Base-by-base conservation (phyloP, 495 filamentous ascomycete species). In the Tuber borchii region DNA sequence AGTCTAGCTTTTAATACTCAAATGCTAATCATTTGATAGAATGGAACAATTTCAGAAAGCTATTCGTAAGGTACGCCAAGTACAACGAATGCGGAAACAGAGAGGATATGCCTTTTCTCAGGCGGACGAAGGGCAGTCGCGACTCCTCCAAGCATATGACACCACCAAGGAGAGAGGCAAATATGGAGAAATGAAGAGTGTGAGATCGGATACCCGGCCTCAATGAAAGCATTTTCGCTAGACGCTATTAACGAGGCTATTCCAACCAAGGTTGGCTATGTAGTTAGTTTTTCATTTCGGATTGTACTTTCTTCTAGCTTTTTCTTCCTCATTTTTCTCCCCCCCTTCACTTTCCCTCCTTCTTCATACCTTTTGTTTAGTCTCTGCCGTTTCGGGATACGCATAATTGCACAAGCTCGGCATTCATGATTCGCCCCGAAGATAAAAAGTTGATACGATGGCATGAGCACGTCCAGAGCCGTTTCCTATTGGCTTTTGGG, bases 21-120 rank as follows among this genome's bases (percentile, higher is more conserved):
- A 14, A n/a, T 73, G 2, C 61, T 74, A 6, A 71, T 16, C 31
- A 31, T 81, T 83, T 69, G 51, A 81, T 76, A 93, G 91, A 56
- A 99, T 99, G 95, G 95, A 99, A 84, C 95, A 99, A 85, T 99
- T 99, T 89, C 95, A 99, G 85, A 99, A 99, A 85, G 95, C 95
- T 40, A 97, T 99, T 82, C 90, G 95, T 79, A 99, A 99, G 85
- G 95, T 98, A 71, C 90, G 95, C 68, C 95, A 99, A 86, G 96
- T 98, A 65, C 96, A 98, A 86, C 91, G 95, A 76, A 99, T 98
- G 95, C 94, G 95, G 83, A 99, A 98, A 84, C 95, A 99, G 86
- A 91, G 95, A 80, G 95, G 95, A 37, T 99, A 98, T 83, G 95
- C 95, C 61, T 99, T 99, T 86, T 97, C 93, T 77, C 94, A 97